These are phyloP conservation scores for Aspergillus bombycis DNA, from an alignment of 2,329 filamentous ascomycete genomes.

Conservation along the genomic window DNA sequence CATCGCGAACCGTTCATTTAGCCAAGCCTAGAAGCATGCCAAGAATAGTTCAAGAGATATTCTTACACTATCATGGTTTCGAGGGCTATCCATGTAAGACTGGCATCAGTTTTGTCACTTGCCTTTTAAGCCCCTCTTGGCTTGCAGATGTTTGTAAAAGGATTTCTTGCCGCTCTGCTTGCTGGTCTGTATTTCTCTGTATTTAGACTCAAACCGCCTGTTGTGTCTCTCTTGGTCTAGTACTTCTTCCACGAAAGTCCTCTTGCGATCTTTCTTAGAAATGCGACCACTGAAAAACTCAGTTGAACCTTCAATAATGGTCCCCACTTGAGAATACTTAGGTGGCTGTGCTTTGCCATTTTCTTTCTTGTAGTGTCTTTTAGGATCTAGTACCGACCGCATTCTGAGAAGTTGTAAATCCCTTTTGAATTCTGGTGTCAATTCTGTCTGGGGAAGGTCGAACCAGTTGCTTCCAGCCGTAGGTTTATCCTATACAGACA, in stretches of 20 bases:
- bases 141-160: slow-evolving; percentile 80
- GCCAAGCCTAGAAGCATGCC: not conserved
- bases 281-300: slow-evolving; percentile 83
- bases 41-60: not conserved
- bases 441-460: slow-evolving; percentile 78
- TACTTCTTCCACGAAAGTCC: slow-evolving; percentile 83
- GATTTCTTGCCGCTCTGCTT: slow-evolving; percentile 89
- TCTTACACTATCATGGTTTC: not conserved
- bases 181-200: slow-evolving; percentile 76
- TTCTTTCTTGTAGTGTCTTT: slow-evolving; percentile 90
- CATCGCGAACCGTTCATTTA: not conserved
- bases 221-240: slow-evolving; percentile 67
- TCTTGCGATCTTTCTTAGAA: slow-evolving; percentile 83
- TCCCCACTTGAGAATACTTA: slow-evolving; percentile 85
- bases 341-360: slow-evolving; percentile 70
- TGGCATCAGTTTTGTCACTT: not conserved
- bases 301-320: slow-evolving; percentile 82
- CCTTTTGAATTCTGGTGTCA: slow-evolving; percentile 83
- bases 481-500: slow-evolving; percentile 52
- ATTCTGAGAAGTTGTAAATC: slow-evolving; percentile 89
- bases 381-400: slow-evolving; percentile 84
- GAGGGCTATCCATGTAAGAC: not conserved
- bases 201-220: slow-evolving; percentile 82
- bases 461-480: slow-evolving; percentile 85
- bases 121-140: slow-evolving; percentile 49